Evolutionary conservation across 1,284 basidiomycete genomes (phyloP), one percentile per base, ranked within the genome.

Genomic region (Ganoderma meredithae): DNA sequence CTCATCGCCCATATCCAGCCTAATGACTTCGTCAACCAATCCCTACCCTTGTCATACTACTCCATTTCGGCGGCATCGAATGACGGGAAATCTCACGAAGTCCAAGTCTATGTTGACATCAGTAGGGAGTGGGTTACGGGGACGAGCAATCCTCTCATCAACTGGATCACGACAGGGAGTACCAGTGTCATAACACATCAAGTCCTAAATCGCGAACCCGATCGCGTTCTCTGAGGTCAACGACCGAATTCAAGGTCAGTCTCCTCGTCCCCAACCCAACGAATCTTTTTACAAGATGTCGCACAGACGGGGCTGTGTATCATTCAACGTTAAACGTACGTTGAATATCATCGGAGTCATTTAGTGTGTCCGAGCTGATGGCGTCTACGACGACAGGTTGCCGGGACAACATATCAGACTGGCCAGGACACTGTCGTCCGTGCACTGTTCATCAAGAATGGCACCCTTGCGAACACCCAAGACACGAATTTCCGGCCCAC

Each of bases 31-130:
- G 84, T 85, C 60, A 85, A 86, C 69, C 85, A 90, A 75, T 90
- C 88, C 7, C 82, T 85, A 22, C 88, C 89, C 2, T 86, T 90
- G 71, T 82, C 89, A 0, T 90, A 92, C 75, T 79, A 91, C 77
- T 76, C 85, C 5, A 76, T 91, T 15, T 85, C 86, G 17, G 84
- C 81, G 3, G 79, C 78, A 6, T 83, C 88, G 1, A 88, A 81
- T 17, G 88, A 91, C 73, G 86, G 85, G 10, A 71, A 72, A 12
- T 71, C 84, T 4, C 90, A 91, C 75, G 77, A 78, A 25, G 85
- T 92, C 7, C 86, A 88, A 74, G 72, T 90, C 7, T 90, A 91
- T 77, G 85, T 85, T 25, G 88, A 92, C 75, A 87, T 91, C 78
- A 87, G 85, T 64, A 88, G 84, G 13, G 88, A 90, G 79, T 91